These are phyloP conservation scores for Ogataea henricii DNA, from an alignment of 805 yeast species.

Conservation along the genomic window DNA sequence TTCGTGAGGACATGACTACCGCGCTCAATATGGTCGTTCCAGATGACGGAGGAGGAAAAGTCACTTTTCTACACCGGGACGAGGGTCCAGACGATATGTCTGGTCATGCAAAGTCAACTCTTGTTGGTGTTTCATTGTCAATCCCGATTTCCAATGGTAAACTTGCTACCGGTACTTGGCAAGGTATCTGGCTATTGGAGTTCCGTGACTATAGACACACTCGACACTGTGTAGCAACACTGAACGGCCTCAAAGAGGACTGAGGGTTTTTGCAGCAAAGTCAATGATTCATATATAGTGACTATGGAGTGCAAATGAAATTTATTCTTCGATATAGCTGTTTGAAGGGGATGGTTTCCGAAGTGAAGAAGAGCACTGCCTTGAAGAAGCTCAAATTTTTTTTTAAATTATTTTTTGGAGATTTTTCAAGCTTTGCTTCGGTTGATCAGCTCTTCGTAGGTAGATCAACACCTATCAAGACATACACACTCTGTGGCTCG, in stretches of 20 bases:
- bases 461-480: background rate
- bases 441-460: background rate
- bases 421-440: background rate
- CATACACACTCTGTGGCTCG: background rate
- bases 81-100: conserved; percentile 89
- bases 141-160: conserved; percentile 72
- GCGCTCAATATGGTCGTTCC: conserved; percentile 69
- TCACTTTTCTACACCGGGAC: conserved; percentile 58
- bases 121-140: conserved; percentile 62
- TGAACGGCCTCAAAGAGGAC: conserved; percentile 55
- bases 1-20: conserved; percentile 65
- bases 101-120: conserved; percentile 67
- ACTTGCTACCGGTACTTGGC: conserved; percentile 81
- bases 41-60: conserved; percentile 50
- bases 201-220: conserved; percentile 66
- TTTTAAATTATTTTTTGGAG: no score
- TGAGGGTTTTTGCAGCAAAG: no score
- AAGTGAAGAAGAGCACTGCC: background rate
- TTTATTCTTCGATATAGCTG: no score
- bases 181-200: conserved; percentile 76
- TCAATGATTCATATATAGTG: no score
- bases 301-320: background rate
- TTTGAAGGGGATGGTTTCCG: background rate
- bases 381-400: background rate
- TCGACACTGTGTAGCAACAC: conserved; percentile 69